Percentiles rank a stretch among this genome's conserved stretches.
Evolutionary conservation across 352 stramenopile species (phyloP).

Genomic region (Phytopythium sindhum): DNA sequence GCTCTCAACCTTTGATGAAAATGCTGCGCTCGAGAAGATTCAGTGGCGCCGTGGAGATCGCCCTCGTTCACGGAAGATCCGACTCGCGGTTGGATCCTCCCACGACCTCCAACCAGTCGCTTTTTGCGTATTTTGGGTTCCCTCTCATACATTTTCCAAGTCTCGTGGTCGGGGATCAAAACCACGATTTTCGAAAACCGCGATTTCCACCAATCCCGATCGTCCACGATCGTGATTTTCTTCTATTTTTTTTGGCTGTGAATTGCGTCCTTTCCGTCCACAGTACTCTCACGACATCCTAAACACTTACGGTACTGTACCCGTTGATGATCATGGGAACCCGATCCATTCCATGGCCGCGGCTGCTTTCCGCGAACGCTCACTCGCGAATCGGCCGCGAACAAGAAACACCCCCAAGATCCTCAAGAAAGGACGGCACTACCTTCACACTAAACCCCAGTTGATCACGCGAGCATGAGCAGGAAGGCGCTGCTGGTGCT

Average conservation of each 20-base stretch:
- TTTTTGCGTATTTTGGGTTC: background rate
- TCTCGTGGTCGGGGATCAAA: background rate
- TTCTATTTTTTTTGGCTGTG: background rate
- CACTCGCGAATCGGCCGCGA: constrained; percentile 4
- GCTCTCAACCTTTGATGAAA: background rate
- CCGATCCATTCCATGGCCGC: background rate
- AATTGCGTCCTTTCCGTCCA: background rate
- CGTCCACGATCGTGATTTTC: background rate
- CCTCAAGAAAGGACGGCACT: constrained; percentile 1
- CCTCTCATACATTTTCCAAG: background rate
- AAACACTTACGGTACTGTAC: too few species aligned
- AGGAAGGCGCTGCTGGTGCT: constrained; percentile 24
- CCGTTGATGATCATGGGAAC: background rate
- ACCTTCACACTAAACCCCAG: background rate
- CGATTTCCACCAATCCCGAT: background rate
- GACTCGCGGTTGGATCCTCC: background rate
- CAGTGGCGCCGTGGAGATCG: background rate
- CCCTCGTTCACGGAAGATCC: background rate
- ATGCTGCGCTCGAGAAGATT: background rate
- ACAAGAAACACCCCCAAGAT: constrained; percentile 2
- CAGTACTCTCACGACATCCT: background rate
- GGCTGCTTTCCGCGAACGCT: constrained; percentile 6
- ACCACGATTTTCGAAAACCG: constrained; percentile 2
- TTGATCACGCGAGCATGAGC: background rate
- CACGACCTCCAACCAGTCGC: background rate